phyloP scores from a whole-genome alignment of 2,329 filamentous ascomycete genomes.

The Penicillium oxalicum region DNA sequence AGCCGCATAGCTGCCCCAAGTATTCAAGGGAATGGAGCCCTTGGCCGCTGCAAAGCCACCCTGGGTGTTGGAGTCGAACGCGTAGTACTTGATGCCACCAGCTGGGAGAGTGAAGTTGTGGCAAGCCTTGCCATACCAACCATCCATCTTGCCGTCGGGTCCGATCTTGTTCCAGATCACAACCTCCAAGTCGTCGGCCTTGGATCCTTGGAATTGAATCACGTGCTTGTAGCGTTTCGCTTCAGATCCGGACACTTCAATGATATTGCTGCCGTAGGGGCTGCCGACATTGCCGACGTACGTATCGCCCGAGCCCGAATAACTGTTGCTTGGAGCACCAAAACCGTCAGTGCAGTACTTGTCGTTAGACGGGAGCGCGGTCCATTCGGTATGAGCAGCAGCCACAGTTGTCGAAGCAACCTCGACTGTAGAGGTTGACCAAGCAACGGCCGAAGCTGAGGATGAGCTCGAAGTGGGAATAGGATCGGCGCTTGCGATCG shows the following conservation, averaged over 20 bases:
- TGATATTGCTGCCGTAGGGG: slow-evolving; percentile 39
- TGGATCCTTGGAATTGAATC: slow-evolving; percentile 28
- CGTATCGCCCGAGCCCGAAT: slow-evolving; percentile 20
- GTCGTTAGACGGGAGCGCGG: slow-evolving; percentile 16
- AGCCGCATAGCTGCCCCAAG: slow-evolving; percentile 23
- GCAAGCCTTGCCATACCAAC: slow-evolving; percentile 33
- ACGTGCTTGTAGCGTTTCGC: slow-evolving; percentile 35
- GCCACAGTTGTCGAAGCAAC: slow-evolving; percentile 9
- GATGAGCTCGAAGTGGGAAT: not conserved
- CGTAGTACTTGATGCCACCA: slow-evolving; percentile 34
- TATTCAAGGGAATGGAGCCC: slow-evolving; percentile 23
- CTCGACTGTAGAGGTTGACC: slow-evolving; percentile 6
- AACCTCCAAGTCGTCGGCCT: slow-evolving; percentile 30
- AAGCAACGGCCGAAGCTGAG: slow-evolving; percentile 1
- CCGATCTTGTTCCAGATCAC: slow-evolving; percentile 39
- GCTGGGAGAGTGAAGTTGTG: slow-evolving; percentile 27
- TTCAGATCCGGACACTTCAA: slow-evolving; percentile 27
- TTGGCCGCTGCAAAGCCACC: slow-evolving; percentile 30
- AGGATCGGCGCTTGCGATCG: not conserved
- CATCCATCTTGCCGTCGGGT: slow-evolving; percentile 27
- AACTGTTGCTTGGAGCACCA: slow-evolving; percentile 22
- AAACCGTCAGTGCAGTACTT: slow-evolving; percentile 29
- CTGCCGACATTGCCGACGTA: slow-evolving; percentile 36
- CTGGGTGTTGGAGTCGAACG: slow-evolving; percentile 33
- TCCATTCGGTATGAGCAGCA: slow-evolving; percentile 16